Conservation (phyloP, 768 basidiomycete species). For the Tricholoma saponaceum region DNA sequence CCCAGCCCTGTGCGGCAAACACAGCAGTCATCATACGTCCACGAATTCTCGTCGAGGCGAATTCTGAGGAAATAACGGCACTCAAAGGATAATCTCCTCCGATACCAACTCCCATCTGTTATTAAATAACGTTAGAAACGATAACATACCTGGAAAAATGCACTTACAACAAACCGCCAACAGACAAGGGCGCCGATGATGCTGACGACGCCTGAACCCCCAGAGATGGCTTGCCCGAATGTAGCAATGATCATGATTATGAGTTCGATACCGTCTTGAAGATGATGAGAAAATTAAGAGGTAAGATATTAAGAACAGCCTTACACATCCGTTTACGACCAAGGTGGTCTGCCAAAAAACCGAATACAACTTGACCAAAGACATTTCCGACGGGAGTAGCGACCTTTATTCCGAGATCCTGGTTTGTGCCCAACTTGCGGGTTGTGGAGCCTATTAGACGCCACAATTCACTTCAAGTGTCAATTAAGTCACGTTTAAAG, state of each 20-base stretch:
- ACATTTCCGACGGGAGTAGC: slow-evolving; percentile 76
- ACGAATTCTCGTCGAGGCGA: slow-evolving; percentile 70
- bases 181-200: slow-evolving; percentile 76
- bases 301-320: slow-evolving; percentile 18
- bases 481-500: neutral
- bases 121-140: neutral
- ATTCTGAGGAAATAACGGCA: slow-evolving; percentile 87
- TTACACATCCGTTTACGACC: slow-evolving; percentile 80
- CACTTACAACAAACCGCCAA: slow-evolving; percentile 71
- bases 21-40: slow-evolving; percentile 90
- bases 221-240: slow-evolving; percentile 77
- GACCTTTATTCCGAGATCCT: slow-evolving; percentile 75
- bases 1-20: slow-evolving; percentile 86
- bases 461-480: neutral
- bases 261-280: slow-evolving; percentile 62
- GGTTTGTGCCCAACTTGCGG: slow-evolving; percentile 47
- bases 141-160: neutral
- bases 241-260: slow-evolving; percentile 81
- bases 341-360: slow-evolving; percentile 73
- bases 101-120: slow-evolving; percentile 81
- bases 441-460: slow-evolving; percentile 18
- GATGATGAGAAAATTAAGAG: neutral
- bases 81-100: slow-evolving; percentile 88
- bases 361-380: slow-evolving; percentile 73
- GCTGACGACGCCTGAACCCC: slow-evolving; percentile 57